Base-by-base conservation (phyloP, 2,329 filamentous ascomycete species). In the Sarocladium strictum region DNA sequence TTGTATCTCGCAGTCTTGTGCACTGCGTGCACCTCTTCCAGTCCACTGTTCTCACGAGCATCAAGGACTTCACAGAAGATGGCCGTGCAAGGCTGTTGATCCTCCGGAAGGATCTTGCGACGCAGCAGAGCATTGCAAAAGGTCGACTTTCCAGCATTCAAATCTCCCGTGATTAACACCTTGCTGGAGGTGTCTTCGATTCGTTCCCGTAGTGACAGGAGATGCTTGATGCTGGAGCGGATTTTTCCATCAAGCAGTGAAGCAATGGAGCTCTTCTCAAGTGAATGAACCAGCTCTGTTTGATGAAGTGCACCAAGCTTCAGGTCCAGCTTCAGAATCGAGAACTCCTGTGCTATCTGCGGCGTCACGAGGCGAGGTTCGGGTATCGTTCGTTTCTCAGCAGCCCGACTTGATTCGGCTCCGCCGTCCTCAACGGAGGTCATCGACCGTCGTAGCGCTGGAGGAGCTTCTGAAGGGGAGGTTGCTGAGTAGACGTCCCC, bases 151-250 rank as follows among this genome's bases (percentile, higher is more conserved):
- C 94, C 94, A 9, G 94, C 93, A 66, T 99, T 99, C 54, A 99
- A 72, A 67, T 99, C 94, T 64, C 94, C 94, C 0, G 94, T 99
- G 17, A 99, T 86, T 56, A 99, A 74, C 1, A 99, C 94, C 69
- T 99, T 99, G 72, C 93, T 97, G 3, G 93, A 90, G 0, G 90
- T 97, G 69, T 99, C 94, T 67, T 97, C 94, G 58, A 99, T 99
- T 53, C 94, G 86, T 61, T 97, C 94, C 57, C 91, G 85, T 32
- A 99, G 77, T 0, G 89, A 85, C 55, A 90, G 79, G 1, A 99
- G 79, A 70, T 99, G 94, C 63, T 91, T 90, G 66, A 97, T 88
- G 67, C 91, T 97, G 58, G 94, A 90, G 63, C 86, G 87, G 63
- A 99, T 96, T 71, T 96, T 96, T 24, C 91, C 92, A 68, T 97